These are phyloP conservation scores for Pseudocohnilembus persalinus DNA, from an alignment of 169 alveolate species.

Conservation along the genomic window DNA sequence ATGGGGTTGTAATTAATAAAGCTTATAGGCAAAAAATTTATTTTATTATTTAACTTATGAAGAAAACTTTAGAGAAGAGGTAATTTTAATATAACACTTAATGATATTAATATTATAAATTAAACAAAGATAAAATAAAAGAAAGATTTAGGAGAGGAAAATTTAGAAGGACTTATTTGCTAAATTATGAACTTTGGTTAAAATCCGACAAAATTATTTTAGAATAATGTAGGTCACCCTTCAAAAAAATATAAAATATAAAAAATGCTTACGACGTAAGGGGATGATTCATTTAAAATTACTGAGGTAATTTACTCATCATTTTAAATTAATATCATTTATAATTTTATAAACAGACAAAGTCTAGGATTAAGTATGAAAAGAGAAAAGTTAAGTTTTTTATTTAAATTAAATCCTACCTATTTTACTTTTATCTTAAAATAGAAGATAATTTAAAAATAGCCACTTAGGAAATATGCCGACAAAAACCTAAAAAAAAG, in stretches of 20 bases:
- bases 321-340: background rate
- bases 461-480: background rate
- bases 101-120: no score
- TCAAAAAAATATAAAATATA: no score
- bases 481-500: background rate
- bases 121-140: background rate
- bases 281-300: no score
- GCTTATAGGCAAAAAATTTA: slow-evolving; percentile 42
- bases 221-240: background rate
- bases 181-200: slow-evolving; percentile 1
- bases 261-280: background rate
- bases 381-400: slow-evolving; percentile 13
- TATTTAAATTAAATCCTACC: no score
- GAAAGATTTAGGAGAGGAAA: background rate
- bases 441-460: background rate
- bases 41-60: slow-evolving; percentile 30
- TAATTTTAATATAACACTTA: background rate
- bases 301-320: background rate
- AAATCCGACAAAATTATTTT: slow-evolving; percentile 10
- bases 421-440: background rate
- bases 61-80: background rate
- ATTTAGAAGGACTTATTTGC: background rate
- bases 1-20: slow-evolving; percentile 93
- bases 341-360: background rate
- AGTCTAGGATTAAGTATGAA: background rate